These are phyloP conservation scores for Pyrrhoderma noxium DNA, from an alignment of 1,284 basidiomycete species.

Conservation along the genomic window DNA sequence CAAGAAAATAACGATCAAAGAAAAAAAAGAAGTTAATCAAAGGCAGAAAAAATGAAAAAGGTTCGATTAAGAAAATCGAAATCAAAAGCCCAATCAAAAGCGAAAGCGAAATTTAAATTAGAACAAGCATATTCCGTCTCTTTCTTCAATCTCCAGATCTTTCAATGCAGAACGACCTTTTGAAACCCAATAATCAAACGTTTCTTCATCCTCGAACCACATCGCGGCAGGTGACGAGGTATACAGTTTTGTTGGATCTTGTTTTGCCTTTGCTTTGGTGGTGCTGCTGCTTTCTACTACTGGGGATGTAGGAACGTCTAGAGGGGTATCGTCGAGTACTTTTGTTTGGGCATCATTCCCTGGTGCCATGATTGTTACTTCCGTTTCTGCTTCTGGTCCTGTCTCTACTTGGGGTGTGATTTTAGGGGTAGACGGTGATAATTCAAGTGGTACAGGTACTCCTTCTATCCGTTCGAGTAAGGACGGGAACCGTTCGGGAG, in stretches of 20 bases:
- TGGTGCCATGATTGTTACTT: conserved; percentile 9
- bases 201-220: conserved; percentile 50
- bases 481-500: too few species aligned
- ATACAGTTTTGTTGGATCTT: background rate
- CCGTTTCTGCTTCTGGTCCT: conserved; percentile 12
- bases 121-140: conserved; percentile 30
- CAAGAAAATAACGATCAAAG: too few species aligned
- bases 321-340: background rate
- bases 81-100: too few species aligned
- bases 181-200: conserved; percentile 43
- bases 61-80: too few species aligned
- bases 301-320: too few species aligned
- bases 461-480: too few species aligned
- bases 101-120: background rate
- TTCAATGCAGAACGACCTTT: conserved; percentile 42
- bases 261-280: background rate
- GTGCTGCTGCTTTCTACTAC: background rate
- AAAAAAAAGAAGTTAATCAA: too few species aligned
- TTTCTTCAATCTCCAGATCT: conserved; percentile 41
- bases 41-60: too few species aligned
- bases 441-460: too few species aligned
- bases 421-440: too few species aligned
- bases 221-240: conserved; percentile 23
- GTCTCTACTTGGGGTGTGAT: too few species aligned
- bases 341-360: conserved; percentile 21